Conservation (phyloP, 805 yeast genomes). For the Saturnispora hagleri region DNA sequence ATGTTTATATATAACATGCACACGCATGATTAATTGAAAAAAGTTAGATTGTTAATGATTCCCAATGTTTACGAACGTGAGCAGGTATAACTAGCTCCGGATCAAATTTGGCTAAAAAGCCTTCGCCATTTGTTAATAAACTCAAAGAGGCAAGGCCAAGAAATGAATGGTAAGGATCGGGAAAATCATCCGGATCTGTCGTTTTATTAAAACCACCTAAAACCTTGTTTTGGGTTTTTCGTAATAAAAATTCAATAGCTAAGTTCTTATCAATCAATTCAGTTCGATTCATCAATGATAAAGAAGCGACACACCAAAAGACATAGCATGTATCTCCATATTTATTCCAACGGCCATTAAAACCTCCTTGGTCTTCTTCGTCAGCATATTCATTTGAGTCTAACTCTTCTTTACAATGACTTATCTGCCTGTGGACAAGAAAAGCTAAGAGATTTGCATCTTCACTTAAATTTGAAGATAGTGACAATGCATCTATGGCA, state of each 20-base stretch:
- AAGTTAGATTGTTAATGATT: constrained; percentile 1
- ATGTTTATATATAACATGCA: neutral
- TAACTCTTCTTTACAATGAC: constrained; percentile 22
- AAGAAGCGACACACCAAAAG: constrained; percentile 69
- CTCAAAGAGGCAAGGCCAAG: constrained; percentile 49
- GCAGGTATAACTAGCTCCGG: constrained; percentile 19
- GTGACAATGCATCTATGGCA: constrained; percentile 53
- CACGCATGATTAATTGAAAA: neutral
- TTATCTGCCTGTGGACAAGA: constrained; percentile 57
- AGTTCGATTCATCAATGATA: constrained; percentile 32
- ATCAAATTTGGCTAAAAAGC: constrained; percentile 12
- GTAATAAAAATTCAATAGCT: constrained; percentile 37
- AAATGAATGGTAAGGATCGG: constrained; percentile 65
- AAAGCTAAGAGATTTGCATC: constrained; percentile 38
- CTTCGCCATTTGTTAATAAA: constrained; percentile 20
- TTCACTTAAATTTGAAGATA: constrained; percentile 29
- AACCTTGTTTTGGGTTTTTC: constrained; percentile 47
- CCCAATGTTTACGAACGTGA: constrained; percentile 16
- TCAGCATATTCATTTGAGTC: constrained; percentile 29
- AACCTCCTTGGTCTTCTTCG: constrained; percentile 57
- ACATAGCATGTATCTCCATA: constrained; percentile 80
- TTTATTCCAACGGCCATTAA: constrained; percentile 83
- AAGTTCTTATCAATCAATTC: constrained; percentile 29
- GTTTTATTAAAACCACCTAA: constrained; percentile 75
- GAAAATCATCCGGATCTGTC: constrained; percentile 39